Evolutionary conservation across 2,329 filamentous ascomycete species (phyloP).

Genomic region (Diplodia corticola): DNA sequence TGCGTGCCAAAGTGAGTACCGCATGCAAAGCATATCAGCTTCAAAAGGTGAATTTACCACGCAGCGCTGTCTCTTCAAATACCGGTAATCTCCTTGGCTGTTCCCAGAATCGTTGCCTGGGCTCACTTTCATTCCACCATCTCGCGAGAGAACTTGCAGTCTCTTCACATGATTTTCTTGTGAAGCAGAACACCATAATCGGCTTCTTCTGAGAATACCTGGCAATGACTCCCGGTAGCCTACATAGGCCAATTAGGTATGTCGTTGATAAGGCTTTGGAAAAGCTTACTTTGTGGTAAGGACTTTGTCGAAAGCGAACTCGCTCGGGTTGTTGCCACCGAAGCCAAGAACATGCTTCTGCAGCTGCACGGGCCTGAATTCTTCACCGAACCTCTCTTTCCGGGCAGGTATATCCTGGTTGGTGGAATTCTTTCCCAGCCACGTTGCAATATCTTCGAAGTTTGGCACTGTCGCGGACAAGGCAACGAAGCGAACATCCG

Average conservation of each 20-base stretch:
- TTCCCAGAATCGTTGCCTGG: constrained; percentile 63
- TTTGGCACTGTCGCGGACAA: constrained; percentile 84
- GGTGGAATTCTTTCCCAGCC: constrained; percentile 68
- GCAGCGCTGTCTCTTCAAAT: constrained; percentile 62
- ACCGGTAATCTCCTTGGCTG: constrained; percentile 53
- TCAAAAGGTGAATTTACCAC: constrained; percentile 43
- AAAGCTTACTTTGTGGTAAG: constrained; percentile 60
- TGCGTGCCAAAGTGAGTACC: constrained; percentile 28
- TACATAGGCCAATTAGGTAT: constrained; percentile 34
- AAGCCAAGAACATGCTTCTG: constrained; percentile 77
- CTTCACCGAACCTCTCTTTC: constrained; percentile 72
- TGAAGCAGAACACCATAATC: constrained; percentile 81
- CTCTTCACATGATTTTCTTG: constrained; percentile 66
- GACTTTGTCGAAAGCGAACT: constrained; percentile 73
- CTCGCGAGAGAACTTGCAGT: constrained; percentile 69
- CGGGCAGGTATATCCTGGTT: constrained; percentile 64
- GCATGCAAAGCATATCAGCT: neutral
- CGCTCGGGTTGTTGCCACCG: constrained; percentile 58
- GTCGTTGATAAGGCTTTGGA: neutral
- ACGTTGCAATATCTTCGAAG: constrained; percentile 73
- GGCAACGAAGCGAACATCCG: constrained; percentile 75
- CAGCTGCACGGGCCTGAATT: constrained; percentile 75
- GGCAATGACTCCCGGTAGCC: constrained; percentile 65
- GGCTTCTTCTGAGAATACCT: constrained; percentile 71
- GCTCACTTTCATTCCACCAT: constrained; percentile 59